Evolutionary conservation across 371 early-diverging fungal genomes (phyloP), one percentile per base, ranked within the genome.

Genomic region (Dichotomocladium elegans): DNA sequence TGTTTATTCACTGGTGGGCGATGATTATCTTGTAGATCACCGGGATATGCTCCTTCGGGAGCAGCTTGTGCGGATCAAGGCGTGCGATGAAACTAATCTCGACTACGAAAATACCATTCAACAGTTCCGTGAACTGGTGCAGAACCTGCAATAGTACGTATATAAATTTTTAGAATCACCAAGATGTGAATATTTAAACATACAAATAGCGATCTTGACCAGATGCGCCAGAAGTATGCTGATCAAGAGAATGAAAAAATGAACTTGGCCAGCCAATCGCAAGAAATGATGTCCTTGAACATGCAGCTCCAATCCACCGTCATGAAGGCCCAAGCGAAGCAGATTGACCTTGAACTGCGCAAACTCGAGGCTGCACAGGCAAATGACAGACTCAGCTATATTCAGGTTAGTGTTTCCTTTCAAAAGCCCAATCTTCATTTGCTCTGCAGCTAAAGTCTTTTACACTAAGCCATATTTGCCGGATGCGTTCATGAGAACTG

Each of bases 111-210:
- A 80, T 47, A 94, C 92, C 2, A 86, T 94, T 14, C 70, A 74
- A n/a, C 92, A 92, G 63, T 96, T 93, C 80, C 80, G 95, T 19
- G 90, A 91, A 50, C 79, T 93, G 4, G 94, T 94, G 0, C 61
- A 75, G 6, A 82, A 77, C 17, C 68, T 93, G 42, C 93, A 93
- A 69, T 80, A 64, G 82, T 80, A 62, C 29, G 45, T 40, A n/a
- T n/a, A n/a, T n/a, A n/a, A n/a, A n/a, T n/a, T n/a, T n/a, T n/a
- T n/a, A n/a, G n/a, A n/a, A n/a, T n/a, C n/a, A n/a, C n/a, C n/a
- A n/a, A 21, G 22, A 33, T 47, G 30, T 47, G 22, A 43, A 17
- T 9, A 27, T n/a, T 35, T 28, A 3, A 21, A 26, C 43, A 27
- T 41, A 22, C 6, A n/a, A n/a, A n/a, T 47, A 66, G 70, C 57